Evolutionary conservation across 345 rosid genomes (phyloP).

Genomic region (Syzygium aromaticum): DNA sequence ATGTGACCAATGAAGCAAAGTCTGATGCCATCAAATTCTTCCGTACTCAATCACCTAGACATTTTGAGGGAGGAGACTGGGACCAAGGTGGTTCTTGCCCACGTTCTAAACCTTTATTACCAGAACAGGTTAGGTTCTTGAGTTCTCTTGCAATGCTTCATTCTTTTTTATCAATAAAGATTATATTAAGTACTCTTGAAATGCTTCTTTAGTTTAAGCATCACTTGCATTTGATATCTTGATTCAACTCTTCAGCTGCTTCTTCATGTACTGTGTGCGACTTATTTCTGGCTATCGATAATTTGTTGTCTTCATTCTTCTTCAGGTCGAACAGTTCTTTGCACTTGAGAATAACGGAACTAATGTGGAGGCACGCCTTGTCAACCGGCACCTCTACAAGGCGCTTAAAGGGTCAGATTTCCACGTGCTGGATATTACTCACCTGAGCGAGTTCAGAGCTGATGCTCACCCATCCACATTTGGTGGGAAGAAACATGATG

Average conservation of each 20-base stretch:
- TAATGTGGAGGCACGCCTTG: slow-evolving; percentile 65
- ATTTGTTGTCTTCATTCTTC: not conserved
- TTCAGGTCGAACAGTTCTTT: slow-evolving; percentile 69
- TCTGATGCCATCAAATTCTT: slow-evolving; percentile 45
- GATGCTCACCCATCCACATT: slow-evolving; percentile 80
- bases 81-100: slow-evolving; percentile 91
- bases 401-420: slow-evolving; percentile 46
- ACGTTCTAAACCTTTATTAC: slow-evolving; percentile 37
- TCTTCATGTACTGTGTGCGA: not conserved
- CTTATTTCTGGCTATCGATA: not conserved
- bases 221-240: not conserved
- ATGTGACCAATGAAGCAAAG: slow-evolving; percentile 36
- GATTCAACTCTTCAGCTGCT: not conserved
- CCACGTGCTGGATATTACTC: slow-evolving; percentile 64
- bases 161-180: not conserved
- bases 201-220: not conserved
- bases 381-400: slow-evolving; percentile 50
- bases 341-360: slow-evolving; percentile 57
- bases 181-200: not conserved
- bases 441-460: slow-evolving; percentile 84
- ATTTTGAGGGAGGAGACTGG: slow-evolving; percentile 99
- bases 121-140: slow-evolving; percentile 43
- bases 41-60: slow-evolving; percentile 85
- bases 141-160: not conserved
- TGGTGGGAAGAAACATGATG: slow-evolving; percentile 86